These are phyloP conservation scores for Yarrowia deformans DNA, from an alignment of 805 yeast species.

Conservation along the genomic window DNA sequence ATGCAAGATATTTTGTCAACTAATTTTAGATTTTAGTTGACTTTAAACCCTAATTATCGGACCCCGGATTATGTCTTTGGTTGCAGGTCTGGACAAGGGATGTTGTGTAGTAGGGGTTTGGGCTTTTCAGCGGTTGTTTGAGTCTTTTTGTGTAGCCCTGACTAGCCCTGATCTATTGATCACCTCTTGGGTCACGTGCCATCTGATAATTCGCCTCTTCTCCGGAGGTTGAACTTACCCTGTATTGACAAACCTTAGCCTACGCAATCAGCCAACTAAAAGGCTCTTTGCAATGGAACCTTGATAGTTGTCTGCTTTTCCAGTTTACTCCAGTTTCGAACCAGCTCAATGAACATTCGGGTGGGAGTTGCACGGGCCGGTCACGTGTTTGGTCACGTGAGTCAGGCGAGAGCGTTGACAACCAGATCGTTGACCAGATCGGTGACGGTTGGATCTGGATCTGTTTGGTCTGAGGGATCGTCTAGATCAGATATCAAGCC, in stretches of 20 bases:
- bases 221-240: slow-evolving; percentile 27
- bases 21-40: neutral
- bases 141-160: too few relatives aligned
- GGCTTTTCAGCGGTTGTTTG: too few relatives aligned
- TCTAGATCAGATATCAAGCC: too few relatives aligned
- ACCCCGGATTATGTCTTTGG: neutral
- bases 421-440: too few relatives aligned
- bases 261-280: slow-evolving; percentile 34
- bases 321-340: too few relatives aligned
- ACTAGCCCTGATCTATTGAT: too few relatives aligned
- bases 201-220: neutral
- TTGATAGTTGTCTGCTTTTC: slow-evolving; percentile 4
- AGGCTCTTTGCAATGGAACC: slow-evolving; percentile 20
- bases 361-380: slow-evolving; percentile 18
- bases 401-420: too few relatives aligned
- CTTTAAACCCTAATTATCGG: slow-evolving; percentile 4
- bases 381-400: neutral
- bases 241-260: slow-evolving; percentile 11
- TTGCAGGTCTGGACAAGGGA: too few relatives aligned
- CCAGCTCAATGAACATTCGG: slow-evolving; percentile 3
- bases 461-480: too few relatives aligned
- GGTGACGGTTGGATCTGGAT: too few relatives aligned
- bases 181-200: slow-evolving; percentile 12
- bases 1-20: neutral
- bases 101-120: too few relatives aligned